Conservation (phyloP, 768 basidiomycete species). For the Tephrocybe sp. region DNA sequence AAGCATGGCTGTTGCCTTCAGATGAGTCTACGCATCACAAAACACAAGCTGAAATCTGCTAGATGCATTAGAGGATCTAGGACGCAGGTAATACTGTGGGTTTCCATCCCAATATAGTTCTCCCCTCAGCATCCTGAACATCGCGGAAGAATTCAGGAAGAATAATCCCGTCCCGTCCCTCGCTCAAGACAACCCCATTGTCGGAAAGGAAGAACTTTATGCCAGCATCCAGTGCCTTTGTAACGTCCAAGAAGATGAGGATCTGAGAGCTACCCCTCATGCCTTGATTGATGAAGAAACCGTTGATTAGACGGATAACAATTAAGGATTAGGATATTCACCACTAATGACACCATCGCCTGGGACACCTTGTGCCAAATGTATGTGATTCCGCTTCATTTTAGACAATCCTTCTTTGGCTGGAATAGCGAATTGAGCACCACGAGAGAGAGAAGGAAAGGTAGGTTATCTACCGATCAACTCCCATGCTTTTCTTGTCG, state of each 20-base stretch:
- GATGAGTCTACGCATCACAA: too few relatives aligned
- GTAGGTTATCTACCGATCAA: slow-evolving; percentile 68
- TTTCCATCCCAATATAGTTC: slow-evolving; percentile 5
- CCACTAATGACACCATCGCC: slow-evolving; percentile 75
- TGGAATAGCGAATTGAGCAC: slow-evolving; percentile 25
- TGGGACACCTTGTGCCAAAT: slow-evolving; percentile 79
- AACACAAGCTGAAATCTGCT: too few relatives aligned
- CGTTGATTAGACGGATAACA: background rate
- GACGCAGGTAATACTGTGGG: background rate
- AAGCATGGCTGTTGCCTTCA: too few relatives aligned
- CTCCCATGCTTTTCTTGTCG: slow-evolving; percentile 67
- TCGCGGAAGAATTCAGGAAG: slow-evolving; percentile 63
- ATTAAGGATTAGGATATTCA: slow-evolving; percentile 30
- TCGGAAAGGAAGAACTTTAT: slow-evolving; percentile 76
- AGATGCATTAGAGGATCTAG: background rate
- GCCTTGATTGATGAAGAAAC: slow-evolving; percentile 41
- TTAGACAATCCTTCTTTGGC: slow-evolving; percentile 72
- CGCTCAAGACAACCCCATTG: slow-evolving; percentile 89
- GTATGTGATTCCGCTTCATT: slow-evolving; percentile 91
- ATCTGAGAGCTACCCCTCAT: slow-evolving; percentile 80
- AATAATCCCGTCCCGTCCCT: slow-evolving; percentile 67
- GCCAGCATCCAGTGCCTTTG: slow-evolving; percentile 66
- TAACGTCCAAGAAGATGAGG: slow-evolving; percentile 79
- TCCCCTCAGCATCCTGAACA: slow-evolving; percentile 1
- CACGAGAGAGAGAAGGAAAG: background rate